Percentiles rank a stretch among this genome's conserved stretches.
These are phyloP conservation scores for Trifolium subterraneum DNA, from an alignment of 306 rosid genomes.

Conservation along the genomic window DNA sequence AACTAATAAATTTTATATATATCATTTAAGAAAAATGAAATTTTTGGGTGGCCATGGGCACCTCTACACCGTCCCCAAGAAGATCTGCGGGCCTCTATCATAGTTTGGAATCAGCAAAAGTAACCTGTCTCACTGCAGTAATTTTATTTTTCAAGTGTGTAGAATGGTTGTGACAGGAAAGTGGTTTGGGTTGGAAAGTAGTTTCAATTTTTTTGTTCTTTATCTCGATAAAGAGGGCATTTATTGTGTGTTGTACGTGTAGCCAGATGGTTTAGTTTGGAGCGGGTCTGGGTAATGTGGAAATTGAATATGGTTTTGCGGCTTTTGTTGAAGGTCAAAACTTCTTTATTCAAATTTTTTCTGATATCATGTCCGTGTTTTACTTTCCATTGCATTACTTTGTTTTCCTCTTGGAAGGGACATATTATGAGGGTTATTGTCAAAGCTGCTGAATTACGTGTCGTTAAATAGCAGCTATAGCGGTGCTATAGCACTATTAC, in stretches of 20 bases:
- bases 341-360: background rate
- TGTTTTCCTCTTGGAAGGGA: background rate
- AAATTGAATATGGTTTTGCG: background rate
- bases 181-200: background rate
- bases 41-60: no score
- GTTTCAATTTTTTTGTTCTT: background rate
- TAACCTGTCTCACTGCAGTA: background rate
- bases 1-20: no score
- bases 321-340: background rate
- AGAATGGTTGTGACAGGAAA: conserved; percentile 10
- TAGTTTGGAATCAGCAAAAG: conserved; percentile 5
- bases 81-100: background rate
- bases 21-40: no score
- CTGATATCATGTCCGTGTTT: background rate
- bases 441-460: conserved; percentile 16
- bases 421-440: background rate
- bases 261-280: background rate
- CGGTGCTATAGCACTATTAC: background rate
- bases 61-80: no score
- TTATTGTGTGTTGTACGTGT: background rate
- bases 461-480: background rate
- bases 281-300: background rate
- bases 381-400: background rate
- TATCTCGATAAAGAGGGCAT: background rate
- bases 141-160: conserved; percentile 1